phyloP scores from a whole-genome alignment of 768 basidiomycete genomes.

The Hydnum rufescens region DNA sequence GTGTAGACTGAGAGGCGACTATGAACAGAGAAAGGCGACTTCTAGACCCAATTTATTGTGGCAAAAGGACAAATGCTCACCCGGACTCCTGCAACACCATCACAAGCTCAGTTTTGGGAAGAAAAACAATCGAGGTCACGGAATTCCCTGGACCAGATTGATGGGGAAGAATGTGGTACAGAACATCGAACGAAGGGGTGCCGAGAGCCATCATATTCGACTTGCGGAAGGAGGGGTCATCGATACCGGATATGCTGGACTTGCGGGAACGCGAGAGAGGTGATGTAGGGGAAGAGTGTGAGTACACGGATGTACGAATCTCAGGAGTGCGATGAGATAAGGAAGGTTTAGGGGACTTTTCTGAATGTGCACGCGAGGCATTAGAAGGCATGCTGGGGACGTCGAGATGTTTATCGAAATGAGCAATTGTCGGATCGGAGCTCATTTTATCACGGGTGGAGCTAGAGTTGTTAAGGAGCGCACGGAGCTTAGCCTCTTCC shows the following conservation, averaged over 20 bases:
- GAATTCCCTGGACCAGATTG: slow-evolving; percentile 21
- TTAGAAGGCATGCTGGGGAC: too few relatives aligned
- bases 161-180: slow-evolving; percentile 26
- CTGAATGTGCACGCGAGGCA: too few relatives aligned
- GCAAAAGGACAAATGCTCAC: slow-evolving; percentile 21
- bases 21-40: neutral
- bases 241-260: too few relatives aligned
- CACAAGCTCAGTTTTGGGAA: slow-evolving; percentile 26
- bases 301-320: too few relatives aligned
- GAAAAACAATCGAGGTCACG: slow-evolving; percentile 28
- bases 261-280: too few relatives aligned
- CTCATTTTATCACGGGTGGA: neutral
- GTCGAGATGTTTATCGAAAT: too few relatives aligned
- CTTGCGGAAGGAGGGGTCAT: too few relatives aligned
- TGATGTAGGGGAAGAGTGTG: too few relatives aligned
- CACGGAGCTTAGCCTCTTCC: slow-evolving; percentile 4
- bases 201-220: too few relatives aligned
- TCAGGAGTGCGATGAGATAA: too few relatives aligned
- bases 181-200: neutral
- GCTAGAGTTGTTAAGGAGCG: neutral
- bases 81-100: slow-evolving; percentile 44
- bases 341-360: too few relatives aligned
- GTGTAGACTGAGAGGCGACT: slow-evolving; percentile 19
- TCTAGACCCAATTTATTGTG: too few relatives aligned
- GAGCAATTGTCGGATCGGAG: neutral